phyloP scores from a whole-genome alignment of 192 early-diverging fungal species.

The Backusella circina region DNA sequence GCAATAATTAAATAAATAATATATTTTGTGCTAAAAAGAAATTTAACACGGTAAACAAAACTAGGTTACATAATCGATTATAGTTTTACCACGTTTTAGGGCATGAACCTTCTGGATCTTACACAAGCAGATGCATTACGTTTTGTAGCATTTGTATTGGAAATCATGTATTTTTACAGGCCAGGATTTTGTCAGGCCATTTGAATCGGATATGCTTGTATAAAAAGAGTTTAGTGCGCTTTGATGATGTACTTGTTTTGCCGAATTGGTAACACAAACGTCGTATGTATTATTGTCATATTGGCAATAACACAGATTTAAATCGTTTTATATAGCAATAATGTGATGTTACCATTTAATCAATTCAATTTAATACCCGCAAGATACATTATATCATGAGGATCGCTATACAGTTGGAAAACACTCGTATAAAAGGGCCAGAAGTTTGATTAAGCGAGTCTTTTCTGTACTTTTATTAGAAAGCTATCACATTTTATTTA shows the following conservation, averaged over 20 bases:
- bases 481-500: not conserved
- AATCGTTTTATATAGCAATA: not conserved
- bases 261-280: not conserved
- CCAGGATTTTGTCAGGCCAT: not conserved
- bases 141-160: not conserved
- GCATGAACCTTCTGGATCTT: conserved; percentile 2
- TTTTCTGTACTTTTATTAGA: conserved; percentile 3
- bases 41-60: not conserved
- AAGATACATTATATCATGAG: not conserved
- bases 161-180: not conserved
- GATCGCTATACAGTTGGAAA: not conserved
- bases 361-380: conserved; percentile 1
- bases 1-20: not conserved
- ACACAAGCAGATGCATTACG: conserved; percentile 3
- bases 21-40: not conserved
- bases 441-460: not conserved
- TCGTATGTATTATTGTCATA: conserved; percentile 1
- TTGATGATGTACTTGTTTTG: conserved; percentile 5
- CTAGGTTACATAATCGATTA: not conserved
- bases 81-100: not conserved
- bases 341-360: conserved; percentile 6
- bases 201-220: not conserved
- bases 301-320: not conserved
- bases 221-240: not conserved
- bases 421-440: not conserved